Evolutionary conservation across 2,329 filamentous ascomycete species (phyloP).

Genomic region (Trichoderma simmonsii): DNA sequence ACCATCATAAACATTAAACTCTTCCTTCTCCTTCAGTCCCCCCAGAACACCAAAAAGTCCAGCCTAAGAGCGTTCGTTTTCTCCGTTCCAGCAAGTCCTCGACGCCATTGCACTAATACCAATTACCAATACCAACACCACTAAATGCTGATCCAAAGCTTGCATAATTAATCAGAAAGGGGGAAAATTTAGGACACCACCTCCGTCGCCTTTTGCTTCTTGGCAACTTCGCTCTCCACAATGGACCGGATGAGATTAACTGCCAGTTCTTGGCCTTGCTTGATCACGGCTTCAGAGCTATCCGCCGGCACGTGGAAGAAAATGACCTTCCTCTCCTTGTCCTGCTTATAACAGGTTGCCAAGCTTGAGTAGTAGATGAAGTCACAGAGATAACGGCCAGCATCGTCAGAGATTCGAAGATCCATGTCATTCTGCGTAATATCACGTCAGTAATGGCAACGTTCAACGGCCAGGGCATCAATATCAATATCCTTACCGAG

Average conservation of each 20-base stretch:
- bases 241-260: slow-evolving; percentile 56
- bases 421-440: slow-evolving; percentile 37
- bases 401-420: slow-evolving; percentile 63
- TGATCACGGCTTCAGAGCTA: slow-evolving; percentile 47
- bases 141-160: not conserved
- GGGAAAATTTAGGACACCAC: not conserved
- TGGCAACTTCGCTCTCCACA: slow-evolving; percentile 47
- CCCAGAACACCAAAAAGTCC: not conserved
- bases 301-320: slow-evolving; percentile 72
- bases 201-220: slow-evolving; percentile 20
- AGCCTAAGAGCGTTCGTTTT: not conserved
- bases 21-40: not conserved
- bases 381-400: slow-evolving; percentile 72
- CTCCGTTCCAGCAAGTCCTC: not conserved
- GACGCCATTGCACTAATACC: not conserved
- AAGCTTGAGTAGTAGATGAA: slow-evolving; percentile 74
- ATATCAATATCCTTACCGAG: slow-evolving; percentile 40
- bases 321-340: slow-evolving; percentile 50
- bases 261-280: slow-evolving; percentile 49
- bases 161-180: not conserved
- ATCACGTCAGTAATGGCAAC: not conserved
- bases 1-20: not conserved
- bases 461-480: not conserved
- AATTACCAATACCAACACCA: not conserved
- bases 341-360: slow-evolving; percentile 50